Percentiles rank a stretch among this genome's conserved stretches.
phyloP scores from a whole-genome alignment of 768 basidiomycete species.

The Suillus decipiens region DNA sequence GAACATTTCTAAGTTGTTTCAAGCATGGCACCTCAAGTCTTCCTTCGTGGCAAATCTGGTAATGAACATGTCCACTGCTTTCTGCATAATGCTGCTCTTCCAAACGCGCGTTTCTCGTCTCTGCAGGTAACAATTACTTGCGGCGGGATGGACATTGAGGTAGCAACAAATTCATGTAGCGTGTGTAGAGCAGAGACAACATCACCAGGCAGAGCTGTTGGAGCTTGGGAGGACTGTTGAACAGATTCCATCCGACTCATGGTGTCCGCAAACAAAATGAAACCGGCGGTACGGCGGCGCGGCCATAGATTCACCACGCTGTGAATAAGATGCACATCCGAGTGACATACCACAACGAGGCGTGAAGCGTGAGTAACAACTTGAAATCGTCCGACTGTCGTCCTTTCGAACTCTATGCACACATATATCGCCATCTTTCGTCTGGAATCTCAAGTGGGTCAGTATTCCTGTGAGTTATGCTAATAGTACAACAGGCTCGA shows the following conservation, averaged over 20 bases:
- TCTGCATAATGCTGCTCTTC: slow-evolving; percentile 30
- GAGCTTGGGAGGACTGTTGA: slow-evolving; percentile 24
- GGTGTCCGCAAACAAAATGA: slow-evolving; percentile 2
- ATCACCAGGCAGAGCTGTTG: slow-evolving; percentile 23
- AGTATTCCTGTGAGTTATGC: too few species aligned
- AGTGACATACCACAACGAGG: too few species aligned
- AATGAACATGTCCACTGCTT: slow-evolving; percentile 32
- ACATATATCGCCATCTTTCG: too few species aligned
- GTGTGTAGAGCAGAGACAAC: slow-evolving; percentile 30
- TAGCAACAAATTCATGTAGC: slow-evolving; percentile 32
- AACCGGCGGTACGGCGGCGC: background rate
- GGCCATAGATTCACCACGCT: background rate
- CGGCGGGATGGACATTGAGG: slow-evolving; percentile 30
- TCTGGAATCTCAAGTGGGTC: too few species aligned
- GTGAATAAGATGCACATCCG: background rate
- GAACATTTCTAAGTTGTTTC: too few species aligned
- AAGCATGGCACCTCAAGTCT: too few species aligned
- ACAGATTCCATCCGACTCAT: slow-evolving; percentile 31
- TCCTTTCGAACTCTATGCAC: too few species aligned
- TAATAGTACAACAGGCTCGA: too few species aligned
- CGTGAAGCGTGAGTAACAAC: too few species aligned
- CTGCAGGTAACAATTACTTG: slow-evolving; percentile 35
- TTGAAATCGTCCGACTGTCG: too few species aligned
- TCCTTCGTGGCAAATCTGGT: slow-evolving; percentile 37
- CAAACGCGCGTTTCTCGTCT: slow-evolving; percentile 33